Percentiles rank a stretch among this genome's conserved stretches.
Conservation (phyloP, 176 grass and related monocot genomes). For the Chloris gayana region DNA sequence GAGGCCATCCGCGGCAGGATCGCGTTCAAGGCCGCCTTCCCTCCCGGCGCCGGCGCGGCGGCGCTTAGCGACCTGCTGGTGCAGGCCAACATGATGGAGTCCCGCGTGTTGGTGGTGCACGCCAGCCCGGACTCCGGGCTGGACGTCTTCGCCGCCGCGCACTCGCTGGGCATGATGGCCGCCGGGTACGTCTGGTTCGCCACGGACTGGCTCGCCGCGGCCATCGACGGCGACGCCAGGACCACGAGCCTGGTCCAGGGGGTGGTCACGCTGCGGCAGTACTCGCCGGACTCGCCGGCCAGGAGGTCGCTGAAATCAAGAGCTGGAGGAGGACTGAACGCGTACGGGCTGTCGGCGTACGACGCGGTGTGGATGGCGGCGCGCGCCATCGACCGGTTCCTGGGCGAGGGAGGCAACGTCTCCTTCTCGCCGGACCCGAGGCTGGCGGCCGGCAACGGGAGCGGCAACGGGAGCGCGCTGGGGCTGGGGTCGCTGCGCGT, state of each 20-base stretch:
- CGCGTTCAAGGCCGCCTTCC: conserved; percentile 62
- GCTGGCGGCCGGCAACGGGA: conserved; percentile 36
- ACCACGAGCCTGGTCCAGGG: conserved; percentile 57
- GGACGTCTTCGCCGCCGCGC: conserved; percentile 56
- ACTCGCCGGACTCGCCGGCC: conserved; percentile 64
- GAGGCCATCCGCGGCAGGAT: conserved; percentile 34
- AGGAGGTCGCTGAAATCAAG: too few species aligned
- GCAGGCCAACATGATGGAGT: conserved; percentile 64
- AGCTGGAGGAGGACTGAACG: conserved; percentile 46
- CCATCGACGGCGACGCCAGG: conserved; percentile 34
- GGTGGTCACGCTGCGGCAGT: conserved; percentile 63
- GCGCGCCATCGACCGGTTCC: conserved; percentile 67
- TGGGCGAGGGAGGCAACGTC: conserved; percentile 48
- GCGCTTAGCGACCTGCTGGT: conserved; percentile 45
- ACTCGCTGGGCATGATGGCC: conserved; percentile 59
- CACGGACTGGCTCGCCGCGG: conserved; percentile 81
- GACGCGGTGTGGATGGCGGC: conserved; percentile 78
- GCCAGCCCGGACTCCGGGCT: conserved; percentile 76
- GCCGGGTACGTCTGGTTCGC: conserved; percentile 81
- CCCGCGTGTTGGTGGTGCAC: conserved; percentile 81
- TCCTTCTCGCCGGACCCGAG: conserved; percentile 64
- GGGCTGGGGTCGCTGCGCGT: conserved; percentile 54
- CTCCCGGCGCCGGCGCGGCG: conserved; percentile 37
- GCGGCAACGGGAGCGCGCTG: too few species aligned
- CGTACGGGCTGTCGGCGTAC: conserved; percentile 77